Evolutionary conservation across 2,329 filamentous ascomycete species (phyloP).

Genomic region (Whalleya microplaca): DNA sequence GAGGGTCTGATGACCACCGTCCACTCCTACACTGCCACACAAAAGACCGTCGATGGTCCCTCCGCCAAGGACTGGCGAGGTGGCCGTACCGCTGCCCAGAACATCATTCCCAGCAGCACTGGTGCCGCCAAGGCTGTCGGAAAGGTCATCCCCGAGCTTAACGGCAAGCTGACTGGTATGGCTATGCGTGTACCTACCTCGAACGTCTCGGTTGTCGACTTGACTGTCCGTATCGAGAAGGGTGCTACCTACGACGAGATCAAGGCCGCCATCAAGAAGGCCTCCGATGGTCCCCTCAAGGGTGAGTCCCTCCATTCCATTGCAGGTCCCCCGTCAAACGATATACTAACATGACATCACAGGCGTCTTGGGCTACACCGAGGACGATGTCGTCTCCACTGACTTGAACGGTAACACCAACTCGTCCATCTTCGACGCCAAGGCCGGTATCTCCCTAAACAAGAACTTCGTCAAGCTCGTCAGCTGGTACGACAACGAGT

Average conservation of each 20-base stretch:
- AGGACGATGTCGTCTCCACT: conserved; percentile 93
- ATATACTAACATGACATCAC: conserved; percentile 18
- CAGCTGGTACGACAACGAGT: conserved; percentile 99
- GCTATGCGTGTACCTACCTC: conserved; percentile 97
- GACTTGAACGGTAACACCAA: conserved; percentile 90
- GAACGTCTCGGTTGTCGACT: conserved; percentile 99
- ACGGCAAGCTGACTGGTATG: conserved; percentile 99
- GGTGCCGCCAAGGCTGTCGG: conserved; percentile 99
- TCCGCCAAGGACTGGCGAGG: conserved; percentile 99
- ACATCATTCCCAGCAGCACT: conserved; percentile 99
- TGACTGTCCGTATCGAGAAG: conserved; percentile 95
- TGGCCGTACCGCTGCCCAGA: conserved; percentile 97
- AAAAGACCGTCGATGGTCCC: conserved; percentile 98
- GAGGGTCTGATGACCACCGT: conserved; percentile 99
- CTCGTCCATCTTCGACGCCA: conserved; percentile 99
- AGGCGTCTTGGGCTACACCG: conserved; percentile 92
- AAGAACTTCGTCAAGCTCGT: conserved; percentile 98
- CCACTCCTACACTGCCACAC: conserved; percentile 99
- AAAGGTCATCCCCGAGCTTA: conserved; percentile 97
- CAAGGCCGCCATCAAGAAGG: conserved; percentile 88
- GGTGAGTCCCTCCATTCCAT: conserved; percentile 57
- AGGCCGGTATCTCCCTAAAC: conserved; percentile 98
- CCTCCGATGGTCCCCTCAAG: conserved; percentile 82
- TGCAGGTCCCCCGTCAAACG: not conserved
- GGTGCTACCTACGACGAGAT: conserved; percentile 85